Evolutionary conservation across 768 basidiomycete species (phyloP).

Genomic region (Rickenella mellea): DNA sequence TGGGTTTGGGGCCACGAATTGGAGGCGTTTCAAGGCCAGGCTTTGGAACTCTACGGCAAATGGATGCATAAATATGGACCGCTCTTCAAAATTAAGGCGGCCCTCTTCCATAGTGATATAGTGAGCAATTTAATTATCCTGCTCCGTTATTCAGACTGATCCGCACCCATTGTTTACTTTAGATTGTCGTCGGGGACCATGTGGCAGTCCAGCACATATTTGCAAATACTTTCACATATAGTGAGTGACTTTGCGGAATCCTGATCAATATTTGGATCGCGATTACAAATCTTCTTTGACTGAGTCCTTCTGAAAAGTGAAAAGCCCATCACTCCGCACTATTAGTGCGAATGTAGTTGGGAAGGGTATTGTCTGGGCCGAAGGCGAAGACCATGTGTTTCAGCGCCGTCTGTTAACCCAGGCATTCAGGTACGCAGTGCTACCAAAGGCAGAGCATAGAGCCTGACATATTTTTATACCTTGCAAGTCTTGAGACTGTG

Average conservation of each 20-base stretch:
- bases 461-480: not conserved
- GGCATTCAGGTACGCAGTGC: slow-evolving; percentile 22
- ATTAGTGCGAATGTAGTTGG: too few relatives aligned
- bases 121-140: slow-evolving; percentile 11
- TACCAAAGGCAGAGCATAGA: not conserved
- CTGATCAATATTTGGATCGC: slow-evolving; percentile 1
- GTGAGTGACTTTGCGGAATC: slow-evolving; percentile 9
- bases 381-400: too few relatives aligned
- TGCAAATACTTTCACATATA: slow-evolving; percentile 23
- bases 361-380: too few relatives aligned
- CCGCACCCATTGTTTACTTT: not conserved
- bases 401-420: slow-evolving; percentile 23
- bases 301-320: too few relatives aligned
- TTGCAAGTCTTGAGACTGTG: slow-evolving; percentile 21
- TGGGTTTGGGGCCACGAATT: slow-evolving; percentile 29
- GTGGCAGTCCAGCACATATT: slow-evolving; percentile 29
- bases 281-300: not conserved
- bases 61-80: slow-evolving; percentile 24
- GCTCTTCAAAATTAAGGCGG: slow-evolving; percentile 27
- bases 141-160: not conserved
- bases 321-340: too few relatives aligned
- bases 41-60: slow-evolving; percentile 21
- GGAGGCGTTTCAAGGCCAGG: slow-evolving; percentile 21
- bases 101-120: slow-evolving; percentile 28
- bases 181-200: slow-evolving; percentile 28